These are phyloP conservation scores for Geotrichum citri-aurantii DNA, from an alignment of 1,139 yeast species.

Conservation along the genomic window DNA sequence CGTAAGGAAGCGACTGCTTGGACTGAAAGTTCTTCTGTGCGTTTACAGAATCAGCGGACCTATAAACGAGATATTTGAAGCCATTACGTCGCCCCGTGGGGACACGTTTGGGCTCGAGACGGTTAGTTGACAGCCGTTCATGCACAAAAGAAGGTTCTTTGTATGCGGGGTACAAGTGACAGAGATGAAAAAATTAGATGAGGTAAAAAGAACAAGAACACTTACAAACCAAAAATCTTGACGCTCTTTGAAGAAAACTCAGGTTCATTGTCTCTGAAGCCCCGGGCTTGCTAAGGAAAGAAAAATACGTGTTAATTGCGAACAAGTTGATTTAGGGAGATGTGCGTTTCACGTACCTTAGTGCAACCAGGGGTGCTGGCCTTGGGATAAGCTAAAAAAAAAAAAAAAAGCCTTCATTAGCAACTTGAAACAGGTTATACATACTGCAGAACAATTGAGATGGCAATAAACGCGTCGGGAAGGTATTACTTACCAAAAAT, in stretches of 20 bases:
- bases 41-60: constrained; percentile 63
- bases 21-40: constrained; percentile 71
- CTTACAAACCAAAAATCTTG: constrained; percentile 33
- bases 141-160: neutral
- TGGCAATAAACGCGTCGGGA: neutral
- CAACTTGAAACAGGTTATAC: neutral
- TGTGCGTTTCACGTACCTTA: constrained; percentile 6
- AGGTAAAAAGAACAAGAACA: neutral
- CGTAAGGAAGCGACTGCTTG: constrained; percentile 68
- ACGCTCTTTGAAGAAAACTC: constrained; percentile 45
- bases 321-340: constrained; percentile 29
- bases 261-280: constrained; percentile 64
- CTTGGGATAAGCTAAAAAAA: constrained; percentile 62
- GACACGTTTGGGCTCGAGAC: neutral
- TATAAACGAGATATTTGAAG: constrained; percentile 26
- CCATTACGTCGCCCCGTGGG: constrained; percentile 11
- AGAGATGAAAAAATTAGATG: neutral
- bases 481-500: constrained; percentile 47
- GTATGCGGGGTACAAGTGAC: neutral
- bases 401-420: too few species aligned
- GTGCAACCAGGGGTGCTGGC: constrained; percentile 95
- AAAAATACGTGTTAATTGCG: neutral
- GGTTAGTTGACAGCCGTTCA: neutral
- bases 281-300: constrained; percentile 66
- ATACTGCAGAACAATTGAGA: neutral